Percentiles rank a stretch among this genome's conserved stretches.
Conservation (phyloP, 257 asterid species). For the Solanum commersonii region DNA sequence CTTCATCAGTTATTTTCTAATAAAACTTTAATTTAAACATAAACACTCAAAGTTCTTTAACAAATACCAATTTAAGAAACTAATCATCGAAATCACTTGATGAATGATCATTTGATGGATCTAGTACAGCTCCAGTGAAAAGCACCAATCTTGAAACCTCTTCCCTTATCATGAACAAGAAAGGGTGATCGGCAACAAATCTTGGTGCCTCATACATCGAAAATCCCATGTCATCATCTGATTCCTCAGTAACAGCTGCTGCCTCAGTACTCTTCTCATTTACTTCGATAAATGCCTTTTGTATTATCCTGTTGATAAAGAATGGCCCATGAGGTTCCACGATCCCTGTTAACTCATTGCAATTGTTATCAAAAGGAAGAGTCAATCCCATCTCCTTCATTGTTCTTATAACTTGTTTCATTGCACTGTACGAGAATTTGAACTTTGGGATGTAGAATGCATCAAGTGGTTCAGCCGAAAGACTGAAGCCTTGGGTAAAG, state of each 20-base stretch:
- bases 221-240: background rate
- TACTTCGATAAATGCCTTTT: background rate
- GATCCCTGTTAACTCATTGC: background rate
- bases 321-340: background rate
- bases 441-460: background rate
- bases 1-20: background rate
- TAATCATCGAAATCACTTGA: background rate
- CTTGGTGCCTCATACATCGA: background rate
- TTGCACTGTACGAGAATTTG: background rate
- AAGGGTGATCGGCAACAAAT: background rate
- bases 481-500: no score
- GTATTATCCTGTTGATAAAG: background rate
- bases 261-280: background rate
- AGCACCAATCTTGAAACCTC: background rate
- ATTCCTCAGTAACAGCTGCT: background rate
- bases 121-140: background rate
- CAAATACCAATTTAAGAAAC: background rate
- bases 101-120: background rate
- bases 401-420: background rate
- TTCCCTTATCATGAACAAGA: background rate
- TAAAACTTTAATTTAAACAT: background rate
- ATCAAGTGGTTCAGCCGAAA: background rate
- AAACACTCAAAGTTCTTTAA: background rate
- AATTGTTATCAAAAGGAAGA: background rate
- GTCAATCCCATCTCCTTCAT: background rate